These are phyloP conservation scores for Venturiaceae sp. DNA, from an alignment of 2,329 filamentous ascomycete species.

Conservation along the genomic window DNA sequence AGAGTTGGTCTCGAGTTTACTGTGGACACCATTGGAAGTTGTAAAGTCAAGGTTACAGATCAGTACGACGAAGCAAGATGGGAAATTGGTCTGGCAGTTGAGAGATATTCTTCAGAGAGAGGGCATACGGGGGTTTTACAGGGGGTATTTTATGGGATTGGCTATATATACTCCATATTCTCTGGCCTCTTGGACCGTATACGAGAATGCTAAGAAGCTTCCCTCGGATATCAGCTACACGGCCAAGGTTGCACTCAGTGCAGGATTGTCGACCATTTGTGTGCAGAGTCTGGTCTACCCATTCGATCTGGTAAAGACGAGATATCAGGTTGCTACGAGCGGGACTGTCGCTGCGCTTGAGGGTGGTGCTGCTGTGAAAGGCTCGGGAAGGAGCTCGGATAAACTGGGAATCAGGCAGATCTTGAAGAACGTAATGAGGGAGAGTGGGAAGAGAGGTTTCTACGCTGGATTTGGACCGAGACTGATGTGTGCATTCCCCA, in stretches of 20 bases:
- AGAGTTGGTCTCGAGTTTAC: not conserved
- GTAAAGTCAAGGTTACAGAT: constrained; percentile 3
- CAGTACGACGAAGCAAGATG: constrained; percentile 1
- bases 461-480: not conserved
- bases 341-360: not conserved
- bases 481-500: not conserved
- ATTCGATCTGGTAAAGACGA: constrained; percentile 4
- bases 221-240: constrained; percentile 4
- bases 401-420: not conserved
- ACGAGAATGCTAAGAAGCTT: constrained; percentile 3
- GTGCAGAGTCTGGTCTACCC: not conserved
- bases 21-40: constrained; percentile 1
- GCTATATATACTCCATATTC: constrained; percentile 2
- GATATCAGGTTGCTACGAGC: constrained; percentile 3
- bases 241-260: not conserved
- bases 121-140: not conserved
- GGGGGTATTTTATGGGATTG: constrained; percentile 2
- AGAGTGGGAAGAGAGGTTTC: not conserved
- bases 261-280: not conserved
- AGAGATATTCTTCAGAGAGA: not conserved
- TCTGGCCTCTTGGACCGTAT: not conserved
- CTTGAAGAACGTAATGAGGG: not conserved
- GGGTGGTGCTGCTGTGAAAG: not conserved
- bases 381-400: not conserved
- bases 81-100: not conserved